Conservation (phyloP, 139 green algal genomes). For the Microglena sp. region DNA sequence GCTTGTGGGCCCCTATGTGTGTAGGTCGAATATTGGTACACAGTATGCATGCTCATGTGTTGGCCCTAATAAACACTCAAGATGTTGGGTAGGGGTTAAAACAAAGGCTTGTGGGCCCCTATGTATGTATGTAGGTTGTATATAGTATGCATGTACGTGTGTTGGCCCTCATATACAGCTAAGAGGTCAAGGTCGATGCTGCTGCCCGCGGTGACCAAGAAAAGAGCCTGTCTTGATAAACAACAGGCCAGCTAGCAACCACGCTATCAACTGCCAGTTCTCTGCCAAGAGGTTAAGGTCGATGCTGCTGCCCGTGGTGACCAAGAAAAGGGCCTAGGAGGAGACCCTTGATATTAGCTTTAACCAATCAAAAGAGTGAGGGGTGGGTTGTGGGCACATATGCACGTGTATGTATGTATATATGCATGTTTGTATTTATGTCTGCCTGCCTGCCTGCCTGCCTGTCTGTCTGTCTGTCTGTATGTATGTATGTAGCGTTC, state of each 20-base stretch:
- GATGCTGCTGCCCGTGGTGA: slow-evolving; percentile 16
- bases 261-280: slow-evolving; percentile 15
- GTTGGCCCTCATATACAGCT: neutral
- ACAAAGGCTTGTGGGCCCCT: neutral
- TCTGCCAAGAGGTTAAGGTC: slow-evolving; percentile 10
- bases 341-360: slow-evolving; percentile 81
- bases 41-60: no score
- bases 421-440: no score
- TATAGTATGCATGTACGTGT: slow-evolving; percentile 17
- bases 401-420: no score
- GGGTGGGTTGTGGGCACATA: no score
- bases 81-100: no score
- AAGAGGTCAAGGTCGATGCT: slow-evolving; percentile 8
- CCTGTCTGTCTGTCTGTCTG: no score
- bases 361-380: slow-evolving; percentile 41
- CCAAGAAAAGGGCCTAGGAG: slow-evolving; percentile 92
- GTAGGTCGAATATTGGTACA: no score
- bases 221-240: no score
- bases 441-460: no score
- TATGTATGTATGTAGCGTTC: no score
- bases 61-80: no score
- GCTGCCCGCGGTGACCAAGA: slow-evolving; percentile 58
- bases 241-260: slow-evolving; percentile 21
- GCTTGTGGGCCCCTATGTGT: no score
- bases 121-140: slow-evolving; percentile 53